Percentiles rank a stretch among this genome's conserved stretches.
Conservation (phyloP, 768 basidiomycete genomes). For the Psilocybe azurescens region DNA sequence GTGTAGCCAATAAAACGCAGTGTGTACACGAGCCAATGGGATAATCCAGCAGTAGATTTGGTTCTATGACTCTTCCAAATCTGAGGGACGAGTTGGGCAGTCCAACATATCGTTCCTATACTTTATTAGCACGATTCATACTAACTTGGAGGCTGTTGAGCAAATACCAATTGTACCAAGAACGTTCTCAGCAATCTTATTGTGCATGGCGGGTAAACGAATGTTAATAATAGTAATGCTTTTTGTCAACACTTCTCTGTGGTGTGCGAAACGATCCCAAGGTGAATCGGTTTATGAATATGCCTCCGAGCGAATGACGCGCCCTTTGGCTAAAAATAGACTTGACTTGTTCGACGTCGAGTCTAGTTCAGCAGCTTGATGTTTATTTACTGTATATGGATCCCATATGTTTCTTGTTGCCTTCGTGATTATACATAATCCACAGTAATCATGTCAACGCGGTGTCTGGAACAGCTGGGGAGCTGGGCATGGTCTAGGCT, state of each 20-base stretch:
- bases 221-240: background rate
- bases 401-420: no score
- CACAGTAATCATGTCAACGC: no score
- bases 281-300: background rate
- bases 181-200: constrained; percentile 56
- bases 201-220: background rate
- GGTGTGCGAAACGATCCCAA: background rate
- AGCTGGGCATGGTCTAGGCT: constrained; percentile 1
- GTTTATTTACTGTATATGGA: no score
- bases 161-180: constrained; percentile 68
- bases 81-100: constrained; percentile 70
- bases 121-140: background rate
- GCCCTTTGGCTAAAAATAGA: background rate
- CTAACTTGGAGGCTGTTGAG: background rate
- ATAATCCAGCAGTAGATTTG: constrained; percentile 74
- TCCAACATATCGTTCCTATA: constrained; percentile 70
- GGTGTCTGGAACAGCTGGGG: background rate
- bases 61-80: constrained; percentile 73
- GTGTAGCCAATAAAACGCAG: background rate
- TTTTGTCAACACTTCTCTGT: background rate
- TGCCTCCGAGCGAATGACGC: background rate
- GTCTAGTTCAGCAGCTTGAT: no score
- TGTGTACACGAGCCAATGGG: constrained; percentile 66
- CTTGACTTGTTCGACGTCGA: background rate
- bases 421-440: no score